Evolutionary conservation across 2,329 filamentous ascomycete genomes (phyloP).

Genomic region (Eutypa lata): DNA sequence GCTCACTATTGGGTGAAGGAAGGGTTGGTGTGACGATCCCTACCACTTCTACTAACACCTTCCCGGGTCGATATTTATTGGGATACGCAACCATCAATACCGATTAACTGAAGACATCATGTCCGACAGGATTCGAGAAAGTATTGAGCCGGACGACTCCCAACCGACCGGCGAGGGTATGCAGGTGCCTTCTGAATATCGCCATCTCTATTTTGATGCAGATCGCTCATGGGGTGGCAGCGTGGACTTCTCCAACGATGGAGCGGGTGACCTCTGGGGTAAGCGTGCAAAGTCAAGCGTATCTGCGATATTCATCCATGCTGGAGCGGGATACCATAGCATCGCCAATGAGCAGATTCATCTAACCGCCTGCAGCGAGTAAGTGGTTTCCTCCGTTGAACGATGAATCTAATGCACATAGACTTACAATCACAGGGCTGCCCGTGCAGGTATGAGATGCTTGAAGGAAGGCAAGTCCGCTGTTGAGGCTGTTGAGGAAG

Average conservation of each 20-base stretch:
- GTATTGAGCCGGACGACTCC: too few species aligned
- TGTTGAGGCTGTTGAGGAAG: slow-evolving; percentile 84
- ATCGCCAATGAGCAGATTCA: slow-evolving; percentile 80
- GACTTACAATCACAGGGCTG: slow-evolving; percentile 58
- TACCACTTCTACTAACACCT: too few species aligned
- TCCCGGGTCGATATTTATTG: too few species aligned
- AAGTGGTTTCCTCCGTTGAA: slow-evolving; percentile 36
- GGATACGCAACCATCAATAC: too few species aligned
- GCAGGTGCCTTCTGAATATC: too few species aligned
- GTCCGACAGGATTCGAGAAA: too few species aligned
- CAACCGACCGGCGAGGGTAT: too few species aligned
- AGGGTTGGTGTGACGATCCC: too few species aligned
- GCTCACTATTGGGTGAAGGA: too few species aligned
- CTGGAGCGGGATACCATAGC: slow-evolving; percentile 92
- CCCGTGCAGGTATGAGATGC: slow-evolving; percentile 77
- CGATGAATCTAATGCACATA: too few species aligned
- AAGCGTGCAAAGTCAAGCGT: slow-evolving; percentile 30
- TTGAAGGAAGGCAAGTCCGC: slow-evolving; percentile 76
- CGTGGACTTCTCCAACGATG: slow-evolving; percentile 30
- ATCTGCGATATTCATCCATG: slow-evolving; percentile 86
- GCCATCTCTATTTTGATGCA: too few species aligned
- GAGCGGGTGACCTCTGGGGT: slow-evolving; percentile 37
- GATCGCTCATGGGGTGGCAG: background rate
- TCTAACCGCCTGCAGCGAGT: slow-evolving; percentile 85
- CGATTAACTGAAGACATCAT: too few species aligned